These are phyloP conservation scores for Echium plantagineum DNA, from an alignment of 257 asterid species.

Conservation along the genomic window DNA sequence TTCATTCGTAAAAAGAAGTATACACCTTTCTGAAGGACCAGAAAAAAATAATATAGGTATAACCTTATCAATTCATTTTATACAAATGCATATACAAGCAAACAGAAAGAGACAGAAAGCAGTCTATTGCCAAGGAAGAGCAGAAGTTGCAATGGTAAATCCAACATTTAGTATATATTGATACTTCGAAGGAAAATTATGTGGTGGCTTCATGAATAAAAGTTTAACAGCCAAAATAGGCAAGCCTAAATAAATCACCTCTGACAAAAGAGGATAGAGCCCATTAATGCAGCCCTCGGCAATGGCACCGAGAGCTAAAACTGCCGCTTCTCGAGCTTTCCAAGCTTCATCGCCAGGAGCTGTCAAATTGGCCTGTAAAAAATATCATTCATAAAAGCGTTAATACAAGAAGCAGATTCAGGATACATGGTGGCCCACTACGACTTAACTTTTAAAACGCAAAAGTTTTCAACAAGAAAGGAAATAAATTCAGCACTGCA, in stretches of 20 bases:
- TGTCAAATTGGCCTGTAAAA: conserved; percentile 3
- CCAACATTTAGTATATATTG: too few species aligned
- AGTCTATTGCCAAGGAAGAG: not conserved
- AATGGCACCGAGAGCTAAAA: conserved; percentile 59
- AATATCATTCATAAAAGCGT: conserved; percentile 5
- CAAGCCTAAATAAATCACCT: conserved; percentile 34
- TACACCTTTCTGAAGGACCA: not conserved
- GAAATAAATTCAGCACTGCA: too few species aligned
- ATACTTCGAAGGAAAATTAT: too few species aligned
- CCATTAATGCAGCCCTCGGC: conserved; percentile 73
- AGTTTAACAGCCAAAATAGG: not conserved
- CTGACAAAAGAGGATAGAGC: conserved; percentile 57
- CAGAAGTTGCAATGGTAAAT: not conserved
- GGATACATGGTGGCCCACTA: not conserved
- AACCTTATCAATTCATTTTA: not conserved
- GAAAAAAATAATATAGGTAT: not conserved
- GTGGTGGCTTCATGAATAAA: not conserved
- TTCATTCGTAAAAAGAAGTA: too few species aligned
- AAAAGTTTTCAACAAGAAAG: not conserved
- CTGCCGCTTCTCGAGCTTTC: conserved; percentile 78
- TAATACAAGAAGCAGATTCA: not conserved
- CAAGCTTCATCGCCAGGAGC: conserved; percentile 50
- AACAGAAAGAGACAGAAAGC: not conserved
- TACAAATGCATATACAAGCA: not conserved
- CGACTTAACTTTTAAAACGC: not conserved